These are phyloP conservation scores for Penicillium diatomitis DNA, from an alignment of 495 filamentous ascomycete genomes.

Conservation along the genomic window DNA sequence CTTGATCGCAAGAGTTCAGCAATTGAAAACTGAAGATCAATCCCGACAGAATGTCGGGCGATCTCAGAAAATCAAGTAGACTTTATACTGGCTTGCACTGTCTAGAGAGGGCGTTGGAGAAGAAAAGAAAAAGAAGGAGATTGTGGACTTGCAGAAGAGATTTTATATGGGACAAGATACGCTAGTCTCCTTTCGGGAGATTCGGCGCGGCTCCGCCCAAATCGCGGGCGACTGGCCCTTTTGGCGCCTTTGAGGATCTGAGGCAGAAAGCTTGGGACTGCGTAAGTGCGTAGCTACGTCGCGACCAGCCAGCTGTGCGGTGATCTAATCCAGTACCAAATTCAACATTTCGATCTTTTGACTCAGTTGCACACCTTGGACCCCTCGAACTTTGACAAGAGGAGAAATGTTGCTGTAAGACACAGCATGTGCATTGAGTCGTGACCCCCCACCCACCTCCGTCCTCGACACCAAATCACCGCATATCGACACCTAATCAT, in stretches of 20 bases:
- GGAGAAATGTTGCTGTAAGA: slow-evolving; percentile 9
- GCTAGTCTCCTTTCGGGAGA: slow-evolving; percentile 27
- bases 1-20: slow-evolving; percentile 69
- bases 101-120: slow-evolving; percentile 71
- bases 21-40: slow-evolving; percentile 46
- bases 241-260: neutral
- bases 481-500: no score
- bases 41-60: slow-evolving; percentile 61
- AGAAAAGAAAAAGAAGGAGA: slow-evolving; percentile 27
- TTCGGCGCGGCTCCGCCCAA: slow-evolving; percentile 5
- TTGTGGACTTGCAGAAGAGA: slow-evolving; percentile 19
- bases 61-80: slow-evolving; percentile 36
- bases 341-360: neutral
- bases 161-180: slow-evolving; percentile 14
- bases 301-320: no score
- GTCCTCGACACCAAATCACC: slow-evolving; percentile 7
- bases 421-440: slow-evolving; percentile 10
- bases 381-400: neutral
- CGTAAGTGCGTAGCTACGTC: no score
- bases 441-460: slow-evolving; percentile 1
- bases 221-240: slow-evolving; percentile 5
- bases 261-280: no score
- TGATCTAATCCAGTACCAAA: neutral
- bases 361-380: no score
- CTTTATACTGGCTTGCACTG: slow-evolving; percentile 71